These are phyloP conservation scores for Cryptosporidium canis DNA, from an alignment of 169 alveolate species.

Conservation along the genomic window DNA sequence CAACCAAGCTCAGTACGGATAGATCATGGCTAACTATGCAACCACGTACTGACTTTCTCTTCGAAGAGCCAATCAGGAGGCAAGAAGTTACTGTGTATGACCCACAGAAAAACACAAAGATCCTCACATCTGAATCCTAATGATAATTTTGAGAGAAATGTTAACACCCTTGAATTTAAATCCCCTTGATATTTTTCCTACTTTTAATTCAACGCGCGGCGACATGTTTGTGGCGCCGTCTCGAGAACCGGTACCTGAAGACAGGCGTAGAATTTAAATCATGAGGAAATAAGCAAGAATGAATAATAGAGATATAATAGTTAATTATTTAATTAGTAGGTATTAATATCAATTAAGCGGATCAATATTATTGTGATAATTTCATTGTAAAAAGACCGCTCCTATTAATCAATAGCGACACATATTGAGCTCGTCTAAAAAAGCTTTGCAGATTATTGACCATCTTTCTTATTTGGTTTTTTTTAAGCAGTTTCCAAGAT, in stretches of 20 bases:
- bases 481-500: slow-evolving; percentile 78
- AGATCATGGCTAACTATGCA: too few species aligned
- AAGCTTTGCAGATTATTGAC: slow-evolving; percentile 20
- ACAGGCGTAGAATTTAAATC: background rate
- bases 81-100: background rate
- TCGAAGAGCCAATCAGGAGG: background rate
- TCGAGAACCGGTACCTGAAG: background rate
- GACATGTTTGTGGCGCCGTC: background rate
- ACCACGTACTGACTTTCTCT: background rate
- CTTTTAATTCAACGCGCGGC: background rate
- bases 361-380: background rate
- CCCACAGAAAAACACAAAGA: background rate
- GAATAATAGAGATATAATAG: background rate
- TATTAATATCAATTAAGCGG: background rate
- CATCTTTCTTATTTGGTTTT: slow-evolving; percentile 1
- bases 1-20: too few species aligned
- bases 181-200: background rate
- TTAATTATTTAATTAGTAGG: background rate
- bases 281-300: background rate
- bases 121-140: background rate
- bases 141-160: background rate
- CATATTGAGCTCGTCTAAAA: slow-evolving; percentile 24
- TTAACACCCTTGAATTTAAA: background rate
- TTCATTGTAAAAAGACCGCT: slow-evolving; percentile 1
- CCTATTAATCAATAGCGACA: background rate